Base-by-base conservation (phyloP, 2,329 filamentous ascomycete genomes). In the Chaetomium sp. region DNA sequence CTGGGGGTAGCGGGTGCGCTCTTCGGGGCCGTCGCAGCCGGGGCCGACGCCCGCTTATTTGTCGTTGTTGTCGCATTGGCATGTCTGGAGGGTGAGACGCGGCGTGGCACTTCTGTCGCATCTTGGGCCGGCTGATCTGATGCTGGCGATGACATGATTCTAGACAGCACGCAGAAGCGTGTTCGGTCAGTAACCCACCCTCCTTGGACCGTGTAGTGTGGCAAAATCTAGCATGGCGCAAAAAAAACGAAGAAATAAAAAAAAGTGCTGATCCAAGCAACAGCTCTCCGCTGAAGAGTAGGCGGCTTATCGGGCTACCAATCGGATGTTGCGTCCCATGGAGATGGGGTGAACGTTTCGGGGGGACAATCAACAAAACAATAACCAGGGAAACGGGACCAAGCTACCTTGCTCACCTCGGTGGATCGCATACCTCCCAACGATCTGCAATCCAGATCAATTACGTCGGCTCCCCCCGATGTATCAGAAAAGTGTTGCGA, bases 1-100 rank as follows among this genome's bases (percentile, higher is more conserved):
- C 63, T 58, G 40, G 68, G 67, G 19, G 66, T 69, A 35, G 70
- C 70, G 6, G 76, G 75, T 3, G 75, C 72, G 54, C 73, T 74
- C 65, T 75, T 75, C 12, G 76, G 72, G 4, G 71, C 72, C n/a
- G 63, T 61, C 42, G 58, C 59, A 19, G 57, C 55, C 34, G 54
- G 62, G 36, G 56, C 61, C 38, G 67, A 64, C 12, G 60, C 51
- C 46, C 62, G 63, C 47, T 58, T 64, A 44, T 62, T 63, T 27
- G 62, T 56, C 4, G 68, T 65, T 0, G 68, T 69, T 37, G 63
- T 59, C 33, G 64, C 57, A 40, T 59, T 61, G 50, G 57, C 61
- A 34, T 59, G 50, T 40, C 66, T 67, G 36, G 54, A 52, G 2
- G 58, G 52, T 27, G 61, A 43, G 46, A 49, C 43, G 34, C 57